phyloP scores from a whole-genome alignment of 441 rosid species.

The Flueggea neowawraea region DNA sequence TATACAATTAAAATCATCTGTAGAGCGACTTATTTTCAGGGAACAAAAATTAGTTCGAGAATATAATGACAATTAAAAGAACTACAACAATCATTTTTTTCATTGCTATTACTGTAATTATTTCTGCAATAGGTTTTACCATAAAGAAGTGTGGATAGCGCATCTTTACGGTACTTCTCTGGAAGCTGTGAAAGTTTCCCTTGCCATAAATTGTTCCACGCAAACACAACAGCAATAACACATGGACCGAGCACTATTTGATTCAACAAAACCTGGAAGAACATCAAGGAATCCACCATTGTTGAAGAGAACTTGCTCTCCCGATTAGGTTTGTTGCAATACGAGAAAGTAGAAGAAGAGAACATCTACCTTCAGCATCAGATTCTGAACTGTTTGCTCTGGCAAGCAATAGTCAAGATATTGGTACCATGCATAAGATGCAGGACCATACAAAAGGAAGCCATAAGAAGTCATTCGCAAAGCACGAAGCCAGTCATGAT shows the following conservation, averaged over 20 bases:
- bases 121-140: conserved; percentile 41
- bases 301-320: conserved; percentile 1
- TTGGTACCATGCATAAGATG: conserved; percentile 84
- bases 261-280: conserved; percentile 70
- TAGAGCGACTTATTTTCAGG: too few relatives aligned
- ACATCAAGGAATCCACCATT: not conserved
- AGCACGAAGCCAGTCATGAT: conserved; percentile 87
- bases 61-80: too few relatives aligned
- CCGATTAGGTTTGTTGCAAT: not conserved
- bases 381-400: conserved; percentile 51
- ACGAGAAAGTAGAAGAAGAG: not conserved
- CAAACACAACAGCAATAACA: conserved; percentile 84
- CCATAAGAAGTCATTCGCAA: conserved; percentile 90
- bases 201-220: conserved; percentile 91
- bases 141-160: conserved; percentile 67
- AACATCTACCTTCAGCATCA: conserved; percentile 61
- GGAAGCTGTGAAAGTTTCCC: conserved; percentile 77
- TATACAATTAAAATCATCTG: too few relatives aligned
- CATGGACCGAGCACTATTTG: conserved; percentile 86
- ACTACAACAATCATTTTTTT: too few relatives aligned
- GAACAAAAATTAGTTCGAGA: too few relatives aligned
- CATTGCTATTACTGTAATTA: too few relatives aligned
- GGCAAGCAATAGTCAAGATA: conserved; percentile 71
- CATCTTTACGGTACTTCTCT: conserved; percentile 69
- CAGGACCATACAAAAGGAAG: conserved; percentile 84